Conservation (phyloP, 768 basidiomycete species). For the Kwoniella dendrophila region DNA sequence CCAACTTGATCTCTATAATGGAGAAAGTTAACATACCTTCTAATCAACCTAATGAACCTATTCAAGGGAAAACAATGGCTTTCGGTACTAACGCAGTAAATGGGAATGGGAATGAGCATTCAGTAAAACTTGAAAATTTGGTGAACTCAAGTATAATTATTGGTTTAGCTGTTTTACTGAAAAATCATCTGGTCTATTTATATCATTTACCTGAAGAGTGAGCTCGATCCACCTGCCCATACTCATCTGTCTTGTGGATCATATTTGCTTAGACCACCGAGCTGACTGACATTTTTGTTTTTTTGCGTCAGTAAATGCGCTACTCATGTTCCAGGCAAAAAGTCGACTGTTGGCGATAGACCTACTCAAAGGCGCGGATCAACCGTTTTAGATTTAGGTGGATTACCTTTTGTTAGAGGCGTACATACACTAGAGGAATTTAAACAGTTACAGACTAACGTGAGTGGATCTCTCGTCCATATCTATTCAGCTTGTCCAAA, state of each 20-base stretch:
- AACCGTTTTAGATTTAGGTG: slow-evolving; percentile 68
- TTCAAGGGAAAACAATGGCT: slow-evolving; percentile 61
- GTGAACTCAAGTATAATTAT: slow-evolving; percentile 67
- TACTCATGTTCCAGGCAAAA: slow-evolving; percentile 85
- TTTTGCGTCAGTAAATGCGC: slow-evolving; percentile 92
- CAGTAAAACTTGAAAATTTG: slow-evolving; percentile 10
- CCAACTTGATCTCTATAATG: slow-evolving; percentile 73
- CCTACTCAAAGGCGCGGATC: slow-evolving; percentile 68
- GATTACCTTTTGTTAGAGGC: slow-evolving; percentile 63
- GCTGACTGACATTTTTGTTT: slow-evolving; percentile 10
- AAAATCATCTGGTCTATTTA: slow-evolving; percentile 76
- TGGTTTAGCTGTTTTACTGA: slow-evolving; percentile 83
- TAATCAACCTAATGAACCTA: slow-evolving; percentile 66
- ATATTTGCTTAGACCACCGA: background rate
- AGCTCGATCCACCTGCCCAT: slow-evolving; percentile 47
- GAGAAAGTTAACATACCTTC: slow-evolving; percentile 67
- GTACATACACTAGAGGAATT: slow-evolving; percentile 68
- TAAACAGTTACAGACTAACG: slow-evolving; percentile 66
- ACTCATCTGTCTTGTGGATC: background rate
- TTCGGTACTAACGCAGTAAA: background rate
- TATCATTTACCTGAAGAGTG: slow-evolving; percentile 93
- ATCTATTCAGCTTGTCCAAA: background rate
- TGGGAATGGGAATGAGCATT: background rate
- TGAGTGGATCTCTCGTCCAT: slow-evolving; percentile 56
- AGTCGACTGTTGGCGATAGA: slow-evolving; percentile 84